Percentiles rank a stretch among this genome's conserved stretches.
Conservation (phyloP, 352 stramenopile genomes). For the Thalassiosira mediterranea region DNA sequence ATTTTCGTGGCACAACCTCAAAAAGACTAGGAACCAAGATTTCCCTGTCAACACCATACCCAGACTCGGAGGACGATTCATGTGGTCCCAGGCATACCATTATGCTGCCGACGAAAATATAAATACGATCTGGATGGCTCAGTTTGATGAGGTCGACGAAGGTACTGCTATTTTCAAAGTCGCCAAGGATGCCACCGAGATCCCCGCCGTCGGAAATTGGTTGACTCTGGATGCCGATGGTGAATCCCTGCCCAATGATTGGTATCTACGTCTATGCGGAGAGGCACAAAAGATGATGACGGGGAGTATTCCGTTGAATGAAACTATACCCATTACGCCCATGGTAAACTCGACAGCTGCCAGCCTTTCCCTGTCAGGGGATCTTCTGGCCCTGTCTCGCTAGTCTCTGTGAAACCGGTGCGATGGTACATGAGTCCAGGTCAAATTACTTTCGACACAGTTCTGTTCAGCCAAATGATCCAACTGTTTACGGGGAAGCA, state of each 20-base stretch:
- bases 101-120: constrained; percentile 25
- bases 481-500: too few species aligned
- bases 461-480: too few species aligned
- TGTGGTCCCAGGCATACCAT: constrained; percentile 44
- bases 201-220: constrained; percentile 34
- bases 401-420: too few species aligned
- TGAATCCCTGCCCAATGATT: constrained; percentile 47
- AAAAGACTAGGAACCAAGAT: not conserved
- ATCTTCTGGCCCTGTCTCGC: too few species aligned
- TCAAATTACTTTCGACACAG: too few species aligned
- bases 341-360: not conserved
- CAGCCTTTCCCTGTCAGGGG: too few species aligned
- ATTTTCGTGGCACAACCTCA: constrained; percentile 56
- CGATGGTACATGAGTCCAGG: too few species aligned
- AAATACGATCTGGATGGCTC: constrained; percentile 34
- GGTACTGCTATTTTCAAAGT: constrained; percentile 62
- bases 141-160: constrained; percentile 59
- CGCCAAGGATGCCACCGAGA: constrained; percentile 4
- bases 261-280: constrained; percentile 54
- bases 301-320: constrained; percentile 16
- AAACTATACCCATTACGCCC: constrained; percentile 29
- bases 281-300: constrained; percentile 50
- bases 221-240: constrained; percentile 54
- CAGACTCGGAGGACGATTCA: constrained; percentile 43
- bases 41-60: constrained; percentile 45